phyloP scores from a whole-genome alignment of 2,329 filamentous ascomycete genomes.

The Penicillium sp. region DNA sequence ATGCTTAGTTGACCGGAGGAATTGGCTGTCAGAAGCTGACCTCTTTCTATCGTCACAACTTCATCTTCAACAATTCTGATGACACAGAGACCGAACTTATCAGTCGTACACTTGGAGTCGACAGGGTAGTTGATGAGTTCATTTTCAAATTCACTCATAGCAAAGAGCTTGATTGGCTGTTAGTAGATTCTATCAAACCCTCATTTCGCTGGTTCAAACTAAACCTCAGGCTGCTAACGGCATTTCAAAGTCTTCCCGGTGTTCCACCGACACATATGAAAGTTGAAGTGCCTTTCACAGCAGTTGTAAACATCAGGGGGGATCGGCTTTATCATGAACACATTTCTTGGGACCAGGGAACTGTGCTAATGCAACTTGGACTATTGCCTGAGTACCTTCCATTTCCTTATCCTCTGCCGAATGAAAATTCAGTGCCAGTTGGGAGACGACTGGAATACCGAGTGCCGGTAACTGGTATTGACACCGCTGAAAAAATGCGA shows the following conservation, averaged over 20 bases:
- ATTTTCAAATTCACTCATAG: slow-evolving; percentile 68
- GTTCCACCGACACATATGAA: slow-evolving; percentile 59
- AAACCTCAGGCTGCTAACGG: too few relatives aligned
- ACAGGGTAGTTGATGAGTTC: slow-evolving; percentile 74
- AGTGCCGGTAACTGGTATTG: slow-evolving; percentile 61
- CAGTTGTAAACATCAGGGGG: slow-evolving; percentile 68
- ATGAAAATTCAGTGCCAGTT: slow-evolving; percentile 32
- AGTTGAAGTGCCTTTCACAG: slow-evolving; percentile 63
- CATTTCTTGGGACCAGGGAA: slow-evolving; percentile 70
- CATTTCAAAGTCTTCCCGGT: slow-evolving; percentile 55
- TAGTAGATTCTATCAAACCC: too few relatives aligned
- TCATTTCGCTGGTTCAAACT: too few relatives aligned
- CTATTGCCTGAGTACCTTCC: slow-evolving; percentile 66
- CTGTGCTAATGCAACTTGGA: slow-evolving; percentile 63
- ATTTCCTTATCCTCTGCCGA: slow-evolving; percentile 58
- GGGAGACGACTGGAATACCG: slow-evolving; percentile 57
- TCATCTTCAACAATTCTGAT: slow-evolving; percentile 72
- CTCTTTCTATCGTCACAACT: slow-evolving; percentile 72
- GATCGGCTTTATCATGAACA: slow-evolving; percentile 72
- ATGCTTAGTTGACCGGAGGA: slow-evolving; percentile 66
- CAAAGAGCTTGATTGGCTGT: slow-evolving; percentile 69
- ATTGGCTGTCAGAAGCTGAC: slow-evolving; percentile 67
- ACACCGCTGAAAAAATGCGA: slow-evolving; percentile 56
- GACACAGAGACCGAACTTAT: slow-evolving; percentile 71
- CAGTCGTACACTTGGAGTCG: slow-evolving; percentile 71